phyloP scores from a whole-genome alignment of 139 green algal genomes.

The Tetradesmus lagerheimii region DNA sequence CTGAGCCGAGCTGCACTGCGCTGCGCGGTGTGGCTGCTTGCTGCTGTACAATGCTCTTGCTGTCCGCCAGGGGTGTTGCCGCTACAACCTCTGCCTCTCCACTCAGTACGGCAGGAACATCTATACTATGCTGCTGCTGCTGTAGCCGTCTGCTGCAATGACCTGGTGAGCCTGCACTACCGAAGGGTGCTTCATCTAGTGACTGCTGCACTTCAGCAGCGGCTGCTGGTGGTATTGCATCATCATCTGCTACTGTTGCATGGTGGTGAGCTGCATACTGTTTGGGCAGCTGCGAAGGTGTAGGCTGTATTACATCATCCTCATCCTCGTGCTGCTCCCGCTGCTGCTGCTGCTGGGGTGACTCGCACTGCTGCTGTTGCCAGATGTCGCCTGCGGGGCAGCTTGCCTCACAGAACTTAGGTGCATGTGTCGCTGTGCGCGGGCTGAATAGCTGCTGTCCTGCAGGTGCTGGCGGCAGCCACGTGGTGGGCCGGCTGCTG shows the following conservation, averaged over 20 bases:
- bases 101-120: background rate
- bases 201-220: constrained; percentile 2
- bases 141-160: background rate
- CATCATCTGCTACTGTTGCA: background rate
- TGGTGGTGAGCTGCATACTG: background rate
- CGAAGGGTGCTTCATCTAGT: background rate
- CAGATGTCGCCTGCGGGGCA: background rate
- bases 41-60: background rate
- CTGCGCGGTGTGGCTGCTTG: background rate
- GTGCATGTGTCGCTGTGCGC: background rate
- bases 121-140: background rate
- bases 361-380: background rate
- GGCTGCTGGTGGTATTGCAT: background rate
- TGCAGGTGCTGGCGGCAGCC: background rate
- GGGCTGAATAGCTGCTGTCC: constrained; percentile 33
- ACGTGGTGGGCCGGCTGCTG: background rate
- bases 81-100: background rate
- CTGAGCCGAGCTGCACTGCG: background rate
- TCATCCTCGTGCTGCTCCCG: background rate
- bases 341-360: constrained; percentile 18
- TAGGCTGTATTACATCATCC: background rate
- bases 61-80: background rate
- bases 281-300: background rate
- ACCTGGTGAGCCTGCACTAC: background rate
- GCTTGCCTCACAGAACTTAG: background rate